Evolutionary conservation across 106 monocot species (phyloP).

Genomic region (Dendrobium catenatum): DNA sequence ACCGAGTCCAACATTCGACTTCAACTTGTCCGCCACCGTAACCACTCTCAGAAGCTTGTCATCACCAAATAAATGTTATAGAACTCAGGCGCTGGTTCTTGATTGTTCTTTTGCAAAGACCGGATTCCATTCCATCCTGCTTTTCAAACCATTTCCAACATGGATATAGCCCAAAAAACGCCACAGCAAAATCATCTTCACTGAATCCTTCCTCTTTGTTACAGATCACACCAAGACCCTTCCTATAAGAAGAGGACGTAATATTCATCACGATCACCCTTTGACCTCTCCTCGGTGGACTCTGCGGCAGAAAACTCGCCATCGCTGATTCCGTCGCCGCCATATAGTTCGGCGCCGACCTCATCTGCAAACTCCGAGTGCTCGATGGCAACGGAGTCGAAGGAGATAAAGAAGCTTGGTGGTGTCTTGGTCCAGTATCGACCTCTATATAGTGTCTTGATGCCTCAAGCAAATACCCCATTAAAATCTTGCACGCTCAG

Average conservation of each 20-base stretch:
- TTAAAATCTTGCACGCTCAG: no score
- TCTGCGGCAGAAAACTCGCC: constrained; percentile 43
- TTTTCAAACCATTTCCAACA: no score
- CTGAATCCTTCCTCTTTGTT: constrained; percentile 86
- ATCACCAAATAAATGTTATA: no score
- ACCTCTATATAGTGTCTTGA: constrained; percentile 74
- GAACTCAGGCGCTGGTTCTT: no score
- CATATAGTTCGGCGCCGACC: constrained; percentile 62
- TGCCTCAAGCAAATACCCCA: neutral
- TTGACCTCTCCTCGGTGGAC: constrained; percentile 40
- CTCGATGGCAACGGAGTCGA: constrained; percentile 78
- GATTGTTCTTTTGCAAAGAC: no score
- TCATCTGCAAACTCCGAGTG: constrained; percentile 44
- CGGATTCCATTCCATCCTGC: no score
- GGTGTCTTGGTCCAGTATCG: constrained; percentile 25
- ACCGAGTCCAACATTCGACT: no score
- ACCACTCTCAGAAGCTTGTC: no score
- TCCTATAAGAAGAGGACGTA: no score
- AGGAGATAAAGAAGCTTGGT: constrained; percentile 18
- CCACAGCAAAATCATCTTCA: constrained; percentile 91
- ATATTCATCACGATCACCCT: no score
- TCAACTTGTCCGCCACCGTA: no score
- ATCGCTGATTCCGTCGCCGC: constrained; percentile 47
- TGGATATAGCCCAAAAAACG: constrained; percentile 64
- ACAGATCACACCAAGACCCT: constrained; percentile 99